Percentiles rank a stretch among this genome's conserved stretches.
Evolutionary conservation across 805 yeast species (phyloP).

Genomic region (Cyberlindnera meyerae): DNA sequence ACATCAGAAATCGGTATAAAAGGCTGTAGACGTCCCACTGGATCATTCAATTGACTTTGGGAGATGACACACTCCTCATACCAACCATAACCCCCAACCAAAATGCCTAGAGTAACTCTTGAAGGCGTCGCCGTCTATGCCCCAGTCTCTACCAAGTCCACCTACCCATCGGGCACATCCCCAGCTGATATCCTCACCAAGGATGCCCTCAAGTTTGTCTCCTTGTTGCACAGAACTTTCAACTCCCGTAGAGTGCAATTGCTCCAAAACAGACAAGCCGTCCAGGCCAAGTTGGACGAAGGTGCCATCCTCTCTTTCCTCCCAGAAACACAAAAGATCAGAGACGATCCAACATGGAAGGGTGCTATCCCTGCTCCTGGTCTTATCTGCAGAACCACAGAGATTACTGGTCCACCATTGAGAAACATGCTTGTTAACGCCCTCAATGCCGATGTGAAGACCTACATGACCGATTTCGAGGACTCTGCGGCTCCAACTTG

Average conservation of each 20-base stretch:
- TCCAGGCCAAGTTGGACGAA: slow-evolving; percentile 61
- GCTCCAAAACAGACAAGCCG: slow-evolving; percentile 53
- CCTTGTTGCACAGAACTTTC: slow-evolving; percentile 68
- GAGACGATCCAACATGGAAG: slow-evolving; percentile 71
- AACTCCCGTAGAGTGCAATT: slow-evolving; percentile 53
- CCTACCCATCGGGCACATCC: slow-evolving; percentile 36
- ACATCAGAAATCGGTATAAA: background rate
- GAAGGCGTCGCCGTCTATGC: slow-evolving; percentile 34
- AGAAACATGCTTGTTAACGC: slow-evolving; percentile 83
- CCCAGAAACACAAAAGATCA: slow-evolving; percentile 58
- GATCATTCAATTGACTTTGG: too few species aligned
- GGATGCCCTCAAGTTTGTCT: slow-evolving; percentile 58
- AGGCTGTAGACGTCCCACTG: background rate
- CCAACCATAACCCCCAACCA: too few species aligned
- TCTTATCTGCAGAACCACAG: slow-evolving; percentile 67
- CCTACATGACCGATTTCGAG: slow-evolving; percentile 84
- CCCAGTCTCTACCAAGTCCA: slow-evolving; percentile 27
- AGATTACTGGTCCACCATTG: slow-evolving; percentile 77
- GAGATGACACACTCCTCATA: too few species aligned
- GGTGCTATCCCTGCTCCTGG: slow-evolving; percentile 74
- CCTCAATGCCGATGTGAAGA: slow-evolving; percentile 69
- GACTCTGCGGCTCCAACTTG: slow-evolving; percentile 88
- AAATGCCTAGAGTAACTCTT: slow-evolving; percentile 24
- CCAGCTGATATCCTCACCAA: slow-evolving; percentile 34
- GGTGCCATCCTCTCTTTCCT: slow-evolving; percentile 51